Percentiles rank a stretch among this genome's conserved stretches.
Evolutionary conservation across 2,329 filamentous ascomycete species (phyloP).

Genomic region (Trichocomaceae sp.): DNA sequence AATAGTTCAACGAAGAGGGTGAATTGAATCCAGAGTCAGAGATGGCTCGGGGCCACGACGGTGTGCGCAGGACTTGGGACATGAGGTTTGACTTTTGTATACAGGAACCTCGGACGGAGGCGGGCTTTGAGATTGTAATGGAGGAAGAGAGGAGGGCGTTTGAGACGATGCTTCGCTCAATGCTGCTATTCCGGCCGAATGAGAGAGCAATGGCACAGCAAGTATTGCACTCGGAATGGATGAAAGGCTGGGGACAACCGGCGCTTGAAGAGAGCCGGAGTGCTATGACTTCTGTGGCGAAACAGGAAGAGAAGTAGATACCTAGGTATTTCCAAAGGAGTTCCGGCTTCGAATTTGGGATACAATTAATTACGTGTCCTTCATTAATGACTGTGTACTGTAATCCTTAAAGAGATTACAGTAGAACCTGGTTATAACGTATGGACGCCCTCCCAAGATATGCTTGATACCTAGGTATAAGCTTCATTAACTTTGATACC

Average conservation of each 20-base stretch:
- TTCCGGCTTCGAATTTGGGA: no score
- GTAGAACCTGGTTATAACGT: no score
- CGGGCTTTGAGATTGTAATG: conserved; percentile 18
- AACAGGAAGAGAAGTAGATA: no score
- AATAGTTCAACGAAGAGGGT: conserved; percentile 15
- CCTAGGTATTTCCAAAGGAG: no score
- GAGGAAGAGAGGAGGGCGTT: conserved; percentile 21
- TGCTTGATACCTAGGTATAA: no score
- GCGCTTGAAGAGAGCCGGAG: no score
- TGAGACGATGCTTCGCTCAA: conserved; percentile 21
- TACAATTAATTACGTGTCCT: no score
- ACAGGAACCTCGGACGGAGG: neutral
- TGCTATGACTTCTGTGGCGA: no score
- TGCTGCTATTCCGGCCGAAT: conserved; percentile 24
- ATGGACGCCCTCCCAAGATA: no score
- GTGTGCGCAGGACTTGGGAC: neutral
- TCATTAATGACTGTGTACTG: no score
- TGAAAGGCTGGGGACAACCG: conserved; percentile 25
- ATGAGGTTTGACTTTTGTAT: neutral
- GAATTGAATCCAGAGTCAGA: neutral
- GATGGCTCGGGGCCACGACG: neutral
- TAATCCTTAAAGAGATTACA: no score
- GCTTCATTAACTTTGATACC: no score
- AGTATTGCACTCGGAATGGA: conserved; percentile 25
- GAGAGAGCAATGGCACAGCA: conserved; percentile 20